phyloP scores from a whole-genome alignment of 345 rosid species.

The Salix brachista region DNA sequence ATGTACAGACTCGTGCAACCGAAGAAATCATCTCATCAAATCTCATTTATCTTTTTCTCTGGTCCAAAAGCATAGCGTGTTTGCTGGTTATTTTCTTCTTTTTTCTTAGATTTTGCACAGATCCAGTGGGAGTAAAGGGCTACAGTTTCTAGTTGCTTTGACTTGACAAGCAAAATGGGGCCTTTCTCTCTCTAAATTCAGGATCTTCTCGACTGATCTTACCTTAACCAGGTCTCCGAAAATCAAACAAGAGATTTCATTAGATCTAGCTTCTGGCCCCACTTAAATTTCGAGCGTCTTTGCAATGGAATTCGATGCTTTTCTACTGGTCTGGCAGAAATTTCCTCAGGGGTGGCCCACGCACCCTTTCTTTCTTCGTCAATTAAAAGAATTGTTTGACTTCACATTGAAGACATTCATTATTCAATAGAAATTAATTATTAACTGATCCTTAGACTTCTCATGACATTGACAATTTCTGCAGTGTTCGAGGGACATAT shows the following conservation, averaged over 20 bases:
- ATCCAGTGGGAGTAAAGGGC: no score
- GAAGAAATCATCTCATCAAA: no score
- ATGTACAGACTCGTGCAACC: no score
- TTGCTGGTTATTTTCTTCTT: neutral
- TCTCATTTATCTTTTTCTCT: neutral
- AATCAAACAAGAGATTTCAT: conserved; percentile 12
- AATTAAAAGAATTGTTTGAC: conserved; percentile 7
- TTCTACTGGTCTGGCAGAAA: neutral
- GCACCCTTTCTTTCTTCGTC: conserved; percentile 8
- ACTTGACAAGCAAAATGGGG: conserved; percentile 10
- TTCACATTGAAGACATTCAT: no score
- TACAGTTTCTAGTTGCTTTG: conserved; percentile 17
- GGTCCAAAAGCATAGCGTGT: conserved; percentile 8
- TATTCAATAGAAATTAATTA: no score
- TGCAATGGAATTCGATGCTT: neutral
- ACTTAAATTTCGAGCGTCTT: neutral
- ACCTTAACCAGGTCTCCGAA: conserved; percentile 11
- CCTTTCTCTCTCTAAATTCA: conserved; percentile 2
- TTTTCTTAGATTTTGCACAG: neutral
- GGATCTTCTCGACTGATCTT: conserved; percentile 8
- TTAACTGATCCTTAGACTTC: no score
- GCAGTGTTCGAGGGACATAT: no score
- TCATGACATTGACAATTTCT: no score
- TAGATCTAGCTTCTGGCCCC: conserved; percentile 1
- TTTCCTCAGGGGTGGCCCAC: neutral